Evolutionary conservation across 345 rosid species (phyloP), one percentile per base, ranked within the genome.

Genomic region (Ceriops zippeliana): DNA sequence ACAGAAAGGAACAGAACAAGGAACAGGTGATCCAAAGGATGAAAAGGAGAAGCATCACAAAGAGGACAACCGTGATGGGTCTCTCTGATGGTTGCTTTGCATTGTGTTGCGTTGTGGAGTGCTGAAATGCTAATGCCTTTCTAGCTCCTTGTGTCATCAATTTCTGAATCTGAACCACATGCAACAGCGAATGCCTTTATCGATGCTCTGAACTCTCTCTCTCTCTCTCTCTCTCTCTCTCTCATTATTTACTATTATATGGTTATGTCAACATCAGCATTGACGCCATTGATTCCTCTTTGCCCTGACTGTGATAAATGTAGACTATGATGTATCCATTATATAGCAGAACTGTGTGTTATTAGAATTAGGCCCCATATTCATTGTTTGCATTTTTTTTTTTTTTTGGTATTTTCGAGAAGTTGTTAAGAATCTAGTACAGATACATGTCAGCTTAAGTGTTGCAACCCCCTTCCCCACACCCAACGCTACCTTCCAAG

Each of bases 181-280:
- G 83, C 63, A 78, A 75, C 84, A 70, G 68, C 73, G 75, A 65
- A 82, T 63, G 72, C 74, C 70, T 70, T 80, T 74, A 80, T 80
- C 70, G 78, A 71, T 80, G 84, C 31, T 52, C 81, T 80, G 79
- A 56, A 69, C 68, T 75, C 63, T n/a, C 32, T 37, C 16, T 31
- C 38, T 37, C 61, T 75, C 62, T 65, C 37, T 60, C 65, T 69
- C 63, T 59, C 65, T 57, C 62, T 63, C 32, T 65, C 60, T 37
- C 34, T 65, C 61, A 26, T 58, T 60, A 59, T 63, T 75, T 71
- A 69, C 68, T 68, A 66, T 67, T 52, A 61, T 27, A 61, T 64
- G 62, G 87, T 73, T 67, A 67, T 67, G 87, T 85, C 87, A 73
- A 63, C 81, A 80, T 76, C 83, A 76, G 69, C 81, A 76, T 76